These are phyloP conservation scores for Penstemon newberryi DNA, from an alignment of 257 asterid genomes.

Conservation along the genomic window DNA sequence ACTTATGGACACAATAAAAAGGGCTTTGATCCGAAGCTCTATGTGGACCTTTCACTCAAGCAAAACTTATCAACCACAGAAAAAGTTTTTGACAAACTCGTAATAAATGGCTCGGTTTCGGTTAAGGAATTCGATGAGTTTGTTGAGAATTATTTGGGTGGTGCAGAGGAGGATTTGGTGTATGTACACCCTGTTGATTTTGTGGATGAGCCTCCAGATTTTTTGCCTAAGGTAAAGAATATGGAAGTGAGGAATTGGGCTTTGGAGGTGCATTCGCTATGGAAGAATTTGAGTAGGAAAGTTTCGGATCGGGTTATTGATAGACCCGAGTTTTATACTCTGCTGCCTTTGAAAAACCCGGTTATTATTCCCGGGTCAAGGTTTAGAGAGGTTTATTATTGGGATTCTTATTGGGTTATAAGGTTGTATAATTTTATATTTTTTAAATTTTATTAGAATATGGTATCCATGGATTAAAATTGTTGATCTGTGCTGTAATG, in stretches of 20 bases:
- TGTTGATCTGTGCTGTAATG: constrained; percentile 14
- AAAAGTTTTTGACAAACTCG: constrained; percentile 45
- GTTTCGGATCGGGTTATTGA: constrained; percentile 57
- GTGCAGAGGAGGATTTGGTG: constrained; percentile 57
- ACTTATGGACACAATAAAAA: constrained; percentile 44
- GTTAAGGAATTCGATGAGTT: constrained; percentile 39
- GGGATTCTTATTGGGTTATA: constrained; percentile 95
- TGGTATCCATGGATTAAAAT: background rate
- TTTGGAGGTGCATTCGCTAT: constrained; percentile 68
- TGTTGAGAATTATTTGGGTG: constrained; percentile 38
- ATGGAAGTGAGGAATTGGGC: constrained; percentile 70
- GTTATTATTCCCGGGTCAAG: constrained; percentile 87
- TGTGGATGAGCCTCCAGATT: constrained; percentile 52
- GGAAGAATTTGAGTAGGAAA: constrained; percentile 80
- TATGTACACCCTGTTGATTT: constrained; percentile 59
- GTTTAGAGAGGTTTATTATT: constrained; percentile 85
- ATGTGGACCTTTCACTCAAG: constrained; percentile 72
- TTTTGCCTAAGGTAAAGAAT: constrained; percentile 57
- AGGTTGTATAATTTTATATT: constrained; percentile 43
- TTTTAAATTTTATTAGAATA: background rate
- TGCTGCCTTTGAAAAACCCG: constrained; percentile 71
- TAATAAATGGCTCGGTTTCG: constrained; percentile 44
- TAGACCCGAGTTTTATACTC: constrained; percentile 55
- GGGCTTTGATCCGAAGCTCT: constrained; percentile 71
- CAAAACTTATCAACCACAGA: constrained; percentile 37